Conservation (phyloP, 192 early-diverging fungal genomes). For the Umbelopsis isabellina region DNA sequence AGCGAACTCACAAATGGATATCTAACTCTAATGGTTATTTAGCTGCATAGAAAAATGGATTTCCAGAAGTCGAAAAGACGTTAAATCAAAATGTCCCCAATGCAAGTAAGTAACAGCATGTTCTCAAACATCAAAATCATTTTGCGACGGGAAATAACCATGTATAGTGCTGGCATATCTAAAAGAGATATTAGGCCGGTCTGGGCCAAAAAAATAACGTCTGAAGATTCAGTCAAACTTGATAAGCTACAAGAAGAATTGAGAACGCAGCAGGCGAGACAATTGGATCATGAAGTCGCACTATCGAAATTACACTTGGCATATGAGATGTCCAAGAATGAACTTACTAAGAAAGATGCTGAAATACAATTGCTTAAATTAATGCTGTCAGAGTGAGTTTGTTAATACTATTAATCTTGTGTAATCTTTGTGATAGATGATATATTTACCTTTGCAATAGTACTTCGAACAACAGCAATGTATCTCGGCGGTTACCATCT, state of each 20-base stretch:
- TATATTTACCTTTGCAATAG: too few species aligned
- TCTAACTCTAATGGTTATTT: too few species aligned
- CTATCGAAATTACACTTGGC: slow-evolving; percentile 2
- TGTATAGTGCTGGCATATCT: background rate
- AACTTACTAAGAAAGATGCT: background rate
- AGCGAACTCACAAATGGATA: too few species aligned
- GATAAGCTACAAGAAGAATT: background rate
- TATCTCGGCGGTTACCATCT: too few species aligned
- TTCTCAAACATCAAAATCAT: background rate
- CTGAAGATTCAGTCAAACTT: background rate
- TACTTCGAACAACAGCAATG: too few species aligned
- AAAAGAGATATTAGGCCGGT: slow-evolving; percentile 8
- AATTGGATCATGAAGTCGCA: background rate
- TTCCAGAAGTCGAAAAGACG: background rate
- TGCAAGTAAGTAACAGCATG: background rate
- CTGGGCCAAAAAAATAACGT: background rate
- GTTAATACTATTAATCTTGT: too few species aligned
- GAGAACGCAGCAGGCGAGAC: background rate
- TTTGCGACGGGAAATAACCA: background rate
- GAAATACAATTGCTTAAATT: background rate
- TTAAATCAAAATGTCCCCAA: slow-evolving; percentile 4
- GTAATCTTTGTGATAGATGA: too few species aligned
- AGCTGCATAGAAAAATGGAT: slow-evolving; percentile 21
- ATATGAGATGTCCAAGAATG: slow-evolving; percentile 1
- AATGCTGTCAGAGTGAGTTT: background rate